Evolutionary conservation across 2,329 filamentous ascomycete species (phyloP).

Genomic region (Botryotinia convoluta): DNA sequence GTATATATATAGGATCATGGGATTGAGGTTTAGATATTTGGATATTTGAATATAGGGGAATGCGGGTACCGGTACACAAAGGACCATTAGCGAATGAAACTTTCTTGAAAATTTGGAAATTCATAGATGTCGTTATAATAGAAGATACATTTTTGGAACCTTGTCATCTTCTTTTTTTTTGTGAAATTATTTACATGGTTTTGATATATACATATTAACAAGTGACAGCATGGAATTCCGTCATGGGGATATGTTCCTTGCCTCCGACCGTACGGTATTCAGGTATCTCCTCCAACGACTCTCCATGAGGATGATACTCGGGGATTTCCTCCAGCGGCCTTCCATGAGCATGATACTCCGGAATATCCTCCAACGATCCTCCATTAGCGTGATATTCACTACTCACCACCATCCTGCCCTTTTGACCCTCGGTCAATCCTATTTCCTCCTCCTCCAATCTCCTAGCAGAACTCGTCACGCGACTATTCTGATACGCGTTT

Average conservation of each 20-base stretch:
- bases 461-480: background rate
- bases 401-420: background rate
- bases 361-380: background rate
- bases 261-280: background rate
- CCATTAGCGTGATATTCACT: background rate
- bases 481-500: background rate
- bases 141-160: background rate
- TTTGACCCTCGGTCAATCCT: slow-evolving; percentile 8
- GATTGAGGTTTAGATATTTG: background rate
- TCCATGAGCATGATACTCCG: background rate
- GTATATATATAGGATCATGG: background rate
- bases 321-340: background rate
- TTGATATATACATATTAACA: background rate
- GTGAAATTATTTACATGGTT: background rate
- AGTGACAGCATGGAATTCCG: background rate
- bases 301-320: background rate
- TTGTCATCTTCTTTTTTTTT: background rate
- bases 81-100: background rate
- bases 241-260: slow-evolving; percentile 8
- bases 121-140: background rate
- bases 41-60: background rate
- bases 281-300: background rate
- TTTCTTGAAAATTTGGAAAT: background rate
- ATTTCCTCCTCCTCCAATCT: slow-evolving; percentile 8
- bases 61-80: background rate